Evolutionary conservation across 768 basidiomycete genomes (phyloP).

Genomic region (Termitomyces sp.): DNA sequence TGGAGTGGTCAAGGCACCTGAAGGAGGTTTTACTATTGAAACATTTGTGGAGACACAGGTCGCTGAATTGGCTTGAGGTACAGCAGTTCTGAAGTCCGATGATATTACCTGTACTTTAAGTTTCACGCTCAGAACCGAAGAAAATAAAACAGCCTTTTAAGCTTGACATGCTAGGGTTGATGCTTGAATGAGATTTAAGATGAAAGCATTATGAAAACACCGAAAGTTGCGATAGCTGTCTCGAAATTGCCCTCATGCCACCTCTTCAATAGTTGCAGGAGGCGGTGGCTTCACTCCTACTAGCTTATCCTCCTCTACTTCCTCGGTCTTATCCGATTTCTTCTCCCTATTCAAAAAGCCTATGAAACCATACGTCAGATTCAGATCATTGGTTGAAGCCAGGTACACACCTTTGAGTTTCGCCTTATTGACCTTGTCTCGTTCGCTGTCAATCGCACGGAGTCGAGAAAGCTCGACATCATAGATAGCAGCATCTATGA

Average conservation of each 20-base stretch:
- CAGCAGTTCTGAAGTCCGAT: not conserved
- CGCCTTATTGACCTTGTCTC: constrained; percentile 59
- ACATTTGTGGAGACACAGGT: constrained; percentile 58
- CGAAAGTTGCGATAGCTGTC: not conserved
- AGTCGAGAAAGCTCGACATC: constrained; percentile 66
- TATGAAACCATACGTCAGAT: constrained; percentile 15
- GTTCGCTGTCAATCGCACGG: constrained; percentile 60
- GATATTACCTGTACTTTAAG: not conserved
- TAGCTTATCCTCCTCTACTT: constrained; percentile 1
- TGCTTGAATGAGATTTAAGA: not conserved
- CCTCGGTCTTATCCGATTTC: constrained; percentile 7
- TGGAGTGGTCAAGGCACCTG: constrained; percentile 61
- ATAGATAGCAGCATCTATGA: constrained; percentile 50
- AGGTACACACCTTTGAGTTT: constrained; percentile 64
- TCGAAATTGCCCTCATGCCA: constrained; percentile 1
- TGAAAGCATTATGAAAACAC: constrained; percentile 7
- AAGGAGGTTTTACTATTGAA: constrained; percentile 50
- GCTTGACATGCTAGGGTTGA: not conserved
- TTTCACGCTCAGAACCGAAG: not conserved
- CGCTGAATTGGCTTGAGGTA: constrained; percentile 40
- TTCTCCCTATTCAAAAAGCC: constrained; percentile 45
- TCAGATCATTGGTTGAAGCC: not conserved
- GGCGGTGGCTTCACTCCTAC: not conserved
- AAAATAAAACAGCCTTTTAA: not conserved
- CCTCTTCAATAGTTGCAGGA: constrained; percentile 6